phyloP scores from a whole-genome alignment of 148 eudicot species.

The Nepenthes mirabilis region DNA sequence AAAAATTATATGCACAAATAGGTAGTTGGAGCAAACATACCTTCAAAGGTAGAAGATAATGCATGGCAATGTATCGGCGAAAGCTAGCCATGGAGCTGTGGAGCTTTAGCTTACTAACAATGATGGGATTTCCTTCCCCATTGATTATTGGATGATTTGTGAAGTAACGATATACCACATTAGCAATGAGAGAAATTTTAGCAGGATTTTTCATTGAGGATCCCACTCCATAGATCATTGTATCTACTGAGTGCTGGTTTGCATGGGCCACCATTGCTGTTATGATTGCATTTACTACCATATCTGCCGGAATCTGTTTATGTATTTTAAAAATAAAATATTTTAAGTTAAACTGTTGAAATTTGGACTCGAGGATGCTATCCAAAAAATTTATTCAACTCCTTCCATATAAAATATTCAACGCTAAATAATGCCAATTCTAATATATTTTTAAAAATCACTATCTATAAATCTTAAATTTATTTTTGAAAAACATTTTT shows the following conservation, averaged over 20 bases:
- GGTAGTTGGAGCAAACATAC: conserved; percentile 2
- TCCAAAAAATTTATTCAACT: no score
- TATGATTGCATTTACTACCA: conserved; percentile 3
- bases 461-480: no score
- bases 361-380: no score
- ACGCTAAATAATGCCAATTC: no score
- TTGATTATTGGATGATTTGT: conserved; percentile 40
- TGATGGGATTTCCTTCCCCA: conserved; percentile 45
- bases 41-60: conserved; percentile 57
- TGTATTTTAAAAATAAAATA: neutral
- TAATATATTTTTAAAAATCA: no score
- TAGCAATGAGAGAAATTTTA: conserved; percentile 16
- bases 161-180: conserved; percentile 31
- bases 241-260: conserved; percentile 11
- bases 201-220: conserved; percentile 46
- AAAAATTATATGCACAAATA: neutral
- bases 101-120: conserved; percentile 32
- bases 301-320: neutral
- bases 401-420: no score
- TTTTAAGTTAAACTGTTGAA: no score
- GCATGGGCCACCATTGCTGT: conserved; percentile 22
- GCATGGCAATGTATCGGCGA: conserved; percentile 38
- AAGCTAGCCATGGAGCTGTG: conserved; percentile 48
- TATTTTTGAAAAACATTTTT: no score
- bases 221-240: conserved; percentile 36